Percentiles rank a stretch among this genome's conserved stretches.
These are phyloP conservation scores for Tetrahymena borealis DNA, from an alignment of 73 alveolate species.

Conservation along the genomic window DNA sequence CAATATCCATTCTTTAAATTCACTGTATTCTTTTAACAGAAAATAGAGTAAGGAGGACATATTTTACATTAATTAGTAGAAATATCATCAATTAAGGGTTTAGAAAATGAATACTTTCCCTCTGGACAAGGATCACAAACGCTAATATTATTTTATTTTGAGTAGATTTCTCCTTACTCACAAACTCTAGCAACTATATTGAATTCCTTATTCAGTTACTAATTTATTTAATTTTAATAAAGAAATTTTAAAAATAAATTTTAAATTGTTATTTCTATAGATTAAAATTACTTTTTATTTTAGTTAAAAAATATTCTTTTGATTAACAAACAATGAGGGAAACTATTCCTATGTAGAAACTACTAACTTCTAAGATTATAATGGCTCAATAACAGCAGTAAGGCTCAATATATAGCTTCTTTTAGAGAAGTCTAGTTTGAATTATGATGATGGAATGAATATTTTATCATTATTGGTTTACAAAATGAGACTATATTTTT, in stretches of 20 bases:
- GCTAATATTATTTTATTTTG: background rate
- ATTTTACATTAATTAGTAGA: background rate
- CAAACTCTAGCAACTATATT: background rate
- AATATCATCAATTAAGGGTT: background rate
- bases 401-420: too few species aligned
- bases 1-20: background rate
- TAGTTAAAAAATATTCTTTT: too few species aligned
- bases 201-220: background rate
- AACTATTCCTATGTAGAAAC: too few species aligned
- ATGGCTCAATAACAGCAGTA: too few species aligned
- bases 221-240: background rate
- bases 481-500: too few species aligned
- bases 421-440: too few species aligned
- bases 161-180: background rate
- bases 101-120: background rate
- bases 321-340: too few species aligned
- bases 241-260: background rate
- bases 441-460: too few species aligned
- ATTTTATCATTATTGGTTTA: too few species aligned
- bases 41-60: background rate
- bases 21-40: background rate
- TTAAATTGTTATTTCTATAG: too few species aligned
- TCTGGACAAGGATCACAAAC: background rate
- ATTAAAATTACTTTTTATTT: too few species aligned
- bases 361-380: too few species aligned